A percentile compares a stretch with the other conserved stretches of the same genome.
phyloP scores from a whole-genome alignment of 2,329 filamentous ascomycete genomes.

The Botryotinia calthae region DNA sequence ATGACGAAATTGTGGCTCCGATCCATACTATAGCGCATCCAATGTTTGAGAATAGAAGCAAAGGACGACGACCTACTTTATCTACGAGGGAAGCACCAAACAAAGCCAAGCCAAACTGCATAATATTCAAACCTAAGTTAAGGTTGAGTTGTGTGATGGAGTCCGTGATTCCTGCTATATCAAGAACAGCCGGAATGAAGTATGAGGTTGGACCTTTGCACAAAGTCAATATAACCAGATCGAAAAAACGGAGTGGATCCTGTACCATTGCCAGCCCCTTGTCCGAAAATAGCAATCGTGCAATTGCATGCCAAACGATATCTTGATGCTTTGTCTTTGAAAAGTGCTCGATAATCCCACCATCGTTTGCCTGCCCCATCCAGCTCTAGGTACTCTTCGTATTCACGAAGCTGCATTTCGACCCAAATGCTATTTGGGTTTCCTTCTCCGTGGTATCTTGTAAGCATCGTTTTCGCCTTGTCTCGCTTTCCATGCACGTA shows the following conservation, averaged over 20 bases:
- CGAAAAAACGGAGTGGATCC: background rate
- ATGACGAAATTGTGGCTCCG: conserved; percentile 43
- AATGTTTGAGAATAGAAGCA: conserved; percentile 50
- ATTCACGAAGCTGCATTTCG: conserved; percentile 48
- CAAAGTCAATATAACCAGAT: conserved; percentile 15
- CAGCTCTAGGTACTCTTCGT: conserved; percentile 49
- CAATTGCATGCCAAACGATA: conserved; percentile 51
- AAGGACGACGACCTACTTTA: conserved; percentile 54
- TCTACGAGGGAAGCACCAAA: conserved; percentile 55
- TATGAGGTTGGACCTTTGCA: conserved; percentile 45
- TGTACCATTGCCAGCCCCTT: conserved; percentile 45
- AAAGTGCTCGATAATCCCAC: conserved; percentile 55
- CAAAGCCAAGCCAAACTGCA: conserved; percentile 53
- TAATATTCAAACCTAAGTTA: conserved; percentile 51
- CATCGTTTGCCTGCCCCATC: conserved; percentile 54
- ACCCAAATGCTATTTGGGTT: conserved; percentile 50
- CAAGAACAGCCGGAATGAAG: conserved; percentile 51
- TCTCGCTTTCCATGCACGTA: conserved; percentile 42
- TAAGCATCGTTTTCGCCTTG: conserved; percentile 41
- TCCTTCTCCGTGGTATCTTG: conserved; percentile 53
- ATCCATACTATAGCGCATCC: conserved; percentile 50
- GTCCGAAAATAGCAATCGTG: conserved; percentile 51
- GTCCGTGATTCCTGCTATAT: conserved; percentile 48
- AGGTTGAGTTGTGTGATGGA: conserved; percentile 52
- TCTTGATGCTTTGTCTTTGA: conserved; percentile 47